These are phyloP conservation scores for Melampsora americana DNA, from an alignment of 1,284 basidiomycete genomes.

Conservation along the genomic window DNA sequence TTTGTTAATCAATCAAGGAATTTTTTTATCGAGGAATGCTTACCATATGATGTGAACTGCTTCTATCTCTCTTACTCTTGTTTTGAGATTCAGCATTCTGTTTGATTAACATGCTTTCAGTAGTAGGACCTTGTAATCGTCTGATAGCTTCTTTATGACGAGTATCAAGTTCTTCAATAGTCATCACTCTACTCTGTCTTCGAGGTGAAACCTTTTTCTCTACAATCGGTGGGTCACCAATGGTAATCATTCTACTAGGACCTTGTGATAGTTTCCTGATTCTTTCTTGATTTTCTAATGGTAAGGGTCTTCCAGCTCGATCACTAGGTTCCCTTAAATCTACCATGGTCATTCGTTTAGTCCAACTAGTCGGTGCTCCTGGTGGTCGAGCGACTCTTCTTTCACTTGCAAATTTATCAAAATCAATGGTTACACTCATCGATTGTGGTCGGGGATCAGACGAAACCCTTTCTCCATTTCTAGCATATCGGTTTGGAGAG, in stretches of 20 bases:
- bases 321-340: background rate
- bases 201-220: background rate
- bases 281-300: constrained; percentile 5
- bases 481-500: background rate
- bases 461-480: background rate
- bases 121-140: constrained; percentile 25
- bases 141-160: constrained; percentile 36
- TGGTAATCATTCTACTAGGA: constrained; percentile 6
- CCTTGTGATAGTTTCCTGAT: background rate
- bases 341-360: background rate
- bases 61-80: background rate
- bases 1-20: background rate
- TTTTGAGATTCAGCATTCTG: background rate
- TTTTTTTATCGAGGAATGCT: background rate
- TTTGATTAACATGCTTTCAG: background rate
- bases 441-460: background rate
- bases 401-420: constrained; percentile 22
- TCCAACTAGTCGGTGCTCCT: constrained; percentile 20
- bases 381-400: constrained; percentile 26
- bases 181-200: constrained; percentile 29
- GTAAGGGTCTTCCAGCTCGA: background rate
- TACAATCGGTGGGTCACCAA: background rate
- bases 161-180: constrained; percentile 29
- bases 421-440: constrained; percentile 13
- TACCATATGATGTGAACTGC: constrained; percentile 1